Base-by-base conservation (phyloP, 108 stramenopile genomes). In the Fragilariopsis cylindrus region DNA sequence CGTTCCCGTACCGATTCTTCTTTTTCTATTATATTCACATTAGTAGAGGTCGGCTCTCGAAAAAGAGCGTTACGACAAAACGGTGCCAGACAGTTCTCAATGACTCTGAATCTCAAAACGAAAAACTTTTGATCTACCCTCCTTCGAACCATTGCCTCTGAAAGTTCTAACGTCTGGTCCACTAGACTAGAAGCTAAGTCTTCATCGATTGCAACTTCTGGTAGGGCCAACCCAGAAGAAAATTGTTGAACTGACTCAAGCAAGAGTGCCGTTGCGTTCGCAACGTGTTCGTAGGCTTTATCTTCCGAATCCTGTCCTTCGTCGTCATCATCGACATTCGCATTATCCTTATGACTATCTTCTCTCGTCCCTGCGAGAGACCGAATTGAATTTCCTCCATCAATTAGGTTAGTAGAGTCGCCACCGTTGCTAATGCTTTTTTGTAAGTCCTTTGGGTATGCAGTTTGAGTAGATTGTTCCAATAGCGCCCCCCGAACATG, bases 91-190 rank as follows among this genome's bases (percentile, higher is more conserved):
- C 94, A 92, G 57, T 95, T 83, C 64, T 79, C 70, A 11, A 90
- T 66, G 18, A 92, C 84, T 11, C 80, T 55, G 39, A 77, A 70
- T 65, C 90, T 73, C 56, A 95, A 75, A 3, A 70, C 58, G 41
- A 73, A 52, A 72, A 95, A 92, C 67, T 89, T 89, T 66, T 83
- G 85, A 66, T 85, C 78, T 13, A 95, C 90, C 5, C 90, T 76
- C 71, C 86, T 60, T 45, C 82, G 78, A 9, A 91, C 89, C 82
- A 95, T 81, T 66, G 87, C 70, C 53, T 92, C 91, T 3, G 91
- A 82, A 46, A 95, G 43, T 44, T 81, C 85, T 19, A 84, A 69
- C 46, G 90, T 77, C 80, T 87, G 88, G 48, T 90, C 94, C 9
- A 95, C 89, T 39, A 92, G 74, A 16, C 78, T 72, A 5, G 88